Evolutionary conservation across 768 basidiomycete species (phyloP), one percentile per base, ranked within the genome.

Genomic region (Sistotremastrum suecicum): DNA sequence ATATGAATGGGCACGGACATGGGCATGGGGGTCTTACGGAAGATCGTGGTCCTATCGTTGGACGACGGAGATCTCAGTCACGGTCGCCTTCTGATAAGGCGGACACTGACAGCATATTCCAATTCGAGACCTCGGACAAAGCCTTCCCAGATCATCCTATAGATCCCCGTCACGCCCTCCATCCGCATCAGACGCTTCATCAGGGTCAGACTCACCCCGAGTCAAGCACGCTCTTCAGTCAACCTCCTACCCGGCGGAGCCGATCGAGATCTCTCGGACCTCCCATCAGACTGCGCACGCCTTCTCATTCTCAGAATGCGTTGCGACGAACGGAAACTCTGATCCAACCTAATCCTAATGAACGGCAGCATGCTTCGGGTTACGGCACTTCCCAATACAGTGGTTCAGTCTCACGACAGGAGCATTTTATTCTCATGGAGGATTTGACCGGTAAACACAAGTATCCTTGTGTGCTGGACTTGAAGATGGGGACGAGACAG

Each of bases 401-500:
- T 43, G 63, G 68, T 34, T 60, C 69, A 41, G 66, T 83, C 41
- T 79, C 89, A 5, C 78, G 94, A 8, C 92, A 95, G 62, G 91
- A 95, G 58, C 85, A 97, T 60, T 99, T 98, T 58, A 95, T 99
- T 55, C 74, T 98, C 54, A 95, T 99, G 91, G 95, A 99, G 63
- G 95, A 99, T 58, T 68, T 99, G 41, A 99, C 95, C 2, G 95
- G 95, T 29, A 70, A 84, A 34, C 63, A 95, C 57, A 92, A 85
- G 63, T 76, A 74, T 42, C 87, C 95, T 6, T 99, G 95, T 57
- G 94, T 99, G 37, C 76, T 98, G 56, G 95, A 99, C 63, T 68
- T 99, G 55, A 99, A 99, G 70, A 98, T 98, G 95, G 95, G 95
- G n/a, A 97, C 92, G 32, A 72, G 95, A 34, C 95, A 99, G 65